Percentiles rank a stretch among this genome's conserved stretches.
phyloP scores from a whole-genome alignment of 202 grass and related monocot species.

The Elaeis oleifera region DNA sequence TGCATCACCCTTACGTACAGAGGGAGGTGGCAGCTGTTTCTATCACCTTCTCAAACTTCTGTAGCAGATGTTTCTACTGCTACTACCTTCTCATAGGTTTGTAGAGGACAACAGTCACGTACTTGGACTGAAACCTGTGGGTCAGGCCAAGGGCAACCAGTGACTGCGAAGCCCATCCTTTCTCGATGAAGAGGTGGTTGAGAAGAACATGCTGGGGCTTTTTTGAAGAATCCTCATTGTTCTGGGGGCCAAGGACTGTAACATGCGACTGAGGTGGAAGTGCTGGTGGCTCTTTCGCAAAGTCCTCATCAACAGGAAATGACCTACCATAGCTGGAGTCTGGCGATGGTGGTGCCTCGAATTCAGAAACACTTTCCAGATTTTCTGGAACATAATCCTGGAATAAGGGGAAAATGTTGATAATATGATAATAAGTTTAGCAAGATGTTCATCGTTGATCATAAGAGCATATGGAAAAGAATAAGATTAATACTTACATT shows the following conservation, averaged over 20 bases:
- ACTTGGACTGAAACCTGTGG: conserved; percentile 76
- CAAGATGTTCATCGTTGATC: no score
- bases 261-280: conserved; percentile 59
- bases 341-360: conserved; percentile 63
- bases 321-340: conserved; percentile 49
- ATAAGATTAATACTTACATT: conserved; percentile 55
- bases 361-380: conserved; percentile 67
- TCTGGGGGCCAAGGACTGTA: conserved; percentile 41
- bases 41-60: no score
- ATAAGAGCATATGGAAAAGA: no score
- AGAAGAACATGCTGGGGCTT: conserved; percentile 75
- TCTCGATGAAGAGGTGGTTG: conserved; percentile 84
- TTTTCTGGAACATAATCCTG: conserved; percentile 82
- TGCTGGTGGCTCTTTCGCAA: conserved; percentile 65
- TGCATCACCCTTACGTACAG: no score
- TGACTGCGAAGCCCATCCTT: conserved; percentile 60
- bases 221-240: conserved; percentile 1
- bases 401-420: conserved; percentile 1
- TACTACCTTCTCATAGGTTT: conserved; percentile 59
- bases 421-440: neutral
- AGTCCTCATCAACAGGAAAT: conserved; percentile 57
- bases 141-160: conserved; percentile 71
- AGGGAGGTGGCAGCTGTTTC: no score
- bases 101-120: conserved; percentile 85
- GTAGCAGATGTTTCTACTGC: neutral